These are phyloP conservation scores for Tetrapisispora pingtungensis DNA, from an alignment of 805 yeast genomes.

Conservation along the genomic window DNA sequence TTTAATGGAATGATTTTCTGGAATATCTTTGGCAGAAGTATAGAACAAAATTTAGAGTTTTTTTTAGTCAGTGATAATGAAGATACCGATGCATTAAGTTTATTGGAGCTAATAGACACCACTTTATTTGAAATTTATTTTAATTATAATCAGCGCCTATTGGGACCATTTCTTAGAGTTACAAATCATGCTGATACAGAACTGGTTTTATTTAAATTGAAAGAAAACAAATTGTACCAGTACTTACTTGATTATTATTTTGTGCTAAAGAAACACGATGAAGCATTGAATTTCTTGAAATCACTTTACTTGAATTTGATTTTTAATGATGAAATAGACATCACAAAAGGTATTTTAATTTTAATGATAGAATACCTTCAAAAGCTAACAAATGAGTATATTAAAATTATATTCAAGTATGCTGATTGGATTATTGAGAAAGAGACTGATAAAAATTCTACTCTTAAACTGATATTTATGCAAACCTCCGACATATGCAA, in stretches of 20 bases:
- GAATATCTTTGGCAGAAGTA: constrained; percentile 14
- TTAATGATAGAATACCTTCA: constrained; percentile 43
- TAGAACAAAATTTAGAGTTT: constrained; percentile 19
- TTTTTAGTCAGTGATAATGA: constrained; percentile 26
- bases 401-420: constrained; percentile 49
- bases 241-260: constrained; percentile 74
- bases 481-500: constrained; percentile 53
- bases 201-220: constrained; percentile 47
- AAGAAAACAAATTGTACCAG: constrained; percentile 38
- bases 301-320: constrained; percentile 14
- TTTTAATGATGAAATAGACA: constrained; percentile 3
- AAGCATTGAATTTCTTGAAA: constrained; percentile 56
- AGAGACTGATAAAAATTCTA: constrained; percentile 25
- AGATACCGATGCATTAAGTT: constrained; percentile 30
- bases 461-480: constrained; percentile 47
- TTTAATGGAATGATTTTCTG: constrained; percentile 11
- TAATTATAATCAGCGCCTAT: constrained; percentile 54
- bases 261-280: constrained; percentile 49
- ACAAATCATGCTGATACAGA: constrained; percentile 62
- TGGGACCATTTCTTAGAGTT: constrained; percentile 75
- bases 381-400: constrained; percentile 38
- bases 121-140: constrained; percentile 67
- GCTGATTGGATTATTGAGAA: constrained; percentile 37
- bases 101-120: constrained; percentile 54
- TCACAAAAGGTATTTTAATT: constrained; percentile 11